Evolutionary conservation across 441 rosid species (phyloP).

Genomic region (Mallotus japonicus): DNA sequence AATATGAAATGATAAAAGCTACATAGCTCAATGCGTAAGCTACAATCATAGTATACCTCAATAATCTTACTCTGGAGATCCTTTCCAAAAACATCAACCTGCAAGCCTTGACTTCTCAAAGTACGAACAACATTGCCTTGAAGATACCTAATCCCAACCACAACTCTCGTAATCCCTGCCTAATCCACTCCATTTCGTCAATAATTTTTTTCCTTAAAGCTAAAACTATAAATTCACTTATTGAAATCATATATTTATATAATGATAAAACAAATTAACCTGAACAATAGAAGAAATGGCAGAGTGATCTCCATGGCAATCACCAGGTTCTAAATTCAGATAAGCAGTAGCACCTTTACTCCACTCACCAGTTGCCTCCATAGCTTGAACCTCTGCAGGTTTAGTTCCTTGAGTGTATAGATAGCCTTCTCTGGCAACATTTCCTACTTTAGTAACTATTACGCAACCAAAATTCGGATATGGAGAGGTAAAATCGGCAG

Average conservation of each 20-base stretch:
- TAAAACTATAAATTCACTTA: background rate
- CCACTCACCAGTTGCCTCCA: constrained; percentile 56
- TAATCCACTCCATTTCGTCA: constrained; percentile 39
- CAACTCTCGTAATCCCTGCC: constrained; percentile 84
- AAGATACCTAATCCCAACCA: constrained; percentile 84
- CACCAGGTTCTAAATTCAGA: constrained; percentile 91
- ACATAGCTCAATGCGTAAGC: no score
- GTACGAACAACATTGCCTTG: constrained; percentile 74
- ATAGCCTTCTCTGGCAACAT: constrained; percentile 72
- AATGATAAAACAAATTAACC: constrained; percentile 36
- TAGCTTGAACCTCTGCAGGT: constrained; percentile 70
- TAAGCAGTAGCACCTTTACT: constrained; percentile 70
- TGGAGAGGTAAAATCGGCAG: constrained; percentile 78
- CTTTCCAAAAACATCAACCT: constrained; percentile 87
- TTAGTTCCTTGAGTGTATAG: constrained; percentile 83
- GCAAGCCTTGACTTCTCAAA: constrained; percentile 65
- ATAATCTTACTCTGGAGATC: constrained; percentile 67
- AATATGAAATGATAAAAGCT: no score
- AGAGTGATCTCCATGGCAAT: constrained; percentile 78
- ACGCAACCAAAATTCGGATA: constrained; percentile 93
- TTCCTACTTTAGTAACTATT: constrained; percentile 45
- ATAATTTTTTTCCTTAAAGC: background rate
- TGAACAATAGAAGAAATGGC: constrained; percentile 85
- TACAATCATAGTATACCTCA: constrained; percentile 44
- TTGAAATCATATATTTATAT: background rate